A percentile compares a stretch with the other conserved stretches of the same genome.
phyloP scores from a whole-genome alignment of 202 grass and related monocot species.

The Bolboschoenoplectus hybrid region DNA sequence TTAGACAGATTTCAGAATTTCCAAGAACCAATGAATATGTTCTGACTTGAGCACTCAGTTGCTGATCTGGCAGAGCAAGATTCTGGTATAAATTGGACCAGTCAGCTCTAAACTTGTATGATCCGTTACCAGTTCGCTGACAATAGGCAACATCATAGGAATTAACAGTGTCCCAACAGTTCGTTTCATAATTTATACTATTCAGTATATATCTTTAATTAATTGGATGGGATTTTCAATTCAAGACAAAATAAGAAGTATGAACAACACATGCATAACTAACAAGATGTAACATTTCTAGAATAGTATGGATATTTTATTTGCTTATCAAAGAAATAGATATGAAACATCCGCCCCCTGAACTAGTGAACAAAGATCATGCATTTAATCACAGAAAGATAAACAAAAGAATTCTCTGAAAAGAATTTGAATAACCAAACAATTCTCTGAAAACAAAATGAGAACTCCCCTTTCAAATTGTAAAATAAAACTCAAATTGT shows the following conservation, averaged over 20 bases:
- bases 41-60: background rate
- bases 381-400: background rate
- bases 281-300: background rate
- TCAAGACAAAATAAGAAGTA: background rate
- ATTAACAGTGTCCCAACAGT: background rate
- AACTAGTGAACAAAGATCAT: background rate
- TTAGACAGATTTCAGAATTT: background rate
- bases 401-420: background rate
- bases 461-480: too few species aligned
- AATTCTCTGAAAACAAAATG: too few species aligned
- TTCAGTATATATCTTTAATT: background rate
- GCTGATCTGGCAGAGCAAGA: background rate
- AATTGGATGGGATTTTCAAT: background rate
- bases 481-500: too few species aligned
- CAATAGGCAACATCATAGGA: background rate
- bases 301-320: too few species aligned
- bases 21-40: background rate
- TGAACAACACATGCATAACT: background rate
- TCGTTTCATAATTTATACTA: background rate
- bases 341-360: background rate
- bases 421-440: too few species aligned
- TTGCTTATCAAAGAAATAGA: background rate
- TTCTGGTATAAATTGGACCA: background rate
- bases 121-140: background rate
- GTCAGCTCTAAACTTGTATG: background rate